These are phyloP conservation scores for Corynespora cassiicola DNA, from an alignment of 2,329 filamentous ascomycete genomes.

Conservation along the genomic window DNA sequence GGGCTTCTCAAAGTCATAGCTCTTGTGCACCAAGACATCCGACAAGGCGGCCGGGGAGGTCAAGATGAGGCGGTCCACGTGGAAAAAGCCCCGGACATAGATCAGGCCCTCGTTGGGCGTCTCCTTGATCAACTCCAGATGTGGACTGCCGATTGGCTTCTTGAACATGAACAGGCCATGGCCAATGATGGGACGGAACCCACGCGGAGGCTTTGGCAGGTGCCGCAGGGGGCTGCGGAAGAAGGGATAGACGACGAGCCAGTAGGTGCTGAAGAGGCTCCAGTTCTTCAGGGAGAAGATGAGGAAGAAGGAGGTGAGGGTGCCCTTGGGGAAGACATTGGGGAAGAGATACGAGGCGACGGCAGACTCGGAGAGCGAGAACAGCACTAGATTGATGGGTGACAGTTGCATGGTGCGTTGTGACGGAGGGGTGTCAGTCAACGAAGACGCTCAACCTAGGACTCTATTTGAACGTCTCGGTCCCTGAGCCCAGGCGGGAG, in stretches of 20 bases:
- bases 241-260: conserved; percentile 44
- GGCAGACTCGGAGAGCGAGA: conserved; percentile 25
- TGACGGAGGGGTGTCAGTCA: too few relatives aligned
- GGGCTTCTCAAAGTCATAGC: conserved; percentile 63
- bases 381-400: conserved; percentile 17
- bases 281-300: conserved; percentile 24
- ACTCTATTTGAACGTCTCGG: too few relatives aligned
- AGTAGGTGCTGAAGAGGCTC: conserved; percentile 20
- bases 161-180: conserved; percentile 44
- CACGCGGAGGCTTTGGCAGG: conserved; percentile 37
- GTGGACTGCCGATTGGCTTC: conserved; percentile 38
- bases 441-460: too few relatives aligned
- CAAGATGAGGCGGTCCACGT: conserved; percentile 45
- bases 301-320: conserved; percentile 23
- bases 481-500: too few relatives aligned
- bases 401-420: conserved; percentile 26
- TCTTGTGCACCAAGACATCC: conserved; percentile 60
- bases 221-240: conserved; percentile 48
- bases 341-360: conserved; percentile 27
- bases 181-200: conserved; percentile 42
- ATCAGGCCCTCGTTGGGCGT: conserved; percentile 51
- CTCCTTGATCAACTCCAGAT: conserved; percentile 44
- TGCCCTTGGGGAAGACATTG: conserved; percentile 14
- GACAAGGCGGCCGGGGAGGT: conserved; percentile 51
- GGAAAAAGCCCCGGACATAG: conserved; percentile 46